Evolutionary conservation across 495 filamentous ascomycete species (phyloP), one percentile per base, ranked within the genome.

Genomic region (Glutinoglossum americanum): DNA sequence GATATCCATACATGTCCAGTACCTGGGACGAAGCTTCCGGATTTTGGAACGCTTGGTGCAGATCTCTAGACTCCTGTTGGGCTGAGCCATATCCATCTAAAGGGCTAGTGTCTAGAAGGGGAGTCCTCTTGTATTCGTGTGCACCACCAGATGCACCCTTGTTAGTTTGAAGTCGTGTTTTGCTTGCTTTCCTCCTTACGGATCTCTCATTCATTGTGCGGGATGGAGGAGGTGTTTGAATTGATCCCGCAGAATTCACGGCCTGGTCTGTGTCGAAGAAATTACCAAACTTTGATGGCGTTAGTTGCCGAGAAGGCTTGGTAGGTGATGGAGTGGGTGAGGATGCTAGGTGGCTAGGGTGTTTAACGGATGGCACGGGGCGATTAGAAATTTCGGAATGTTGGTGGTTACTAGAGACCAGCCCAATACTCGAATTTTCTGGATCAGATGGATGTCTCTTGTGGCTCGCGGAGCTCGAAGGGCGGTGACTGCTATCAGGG

Each of bases 181-280:
- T 67, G 54, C 67, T 66, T 26, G 61, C 68, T 63, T 37, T 57
- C n/a, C 28, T 5, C 64, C 39, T 53, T 27, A 63, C 6, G 77
- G 77, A 35, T 77, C 78, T 64, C 79, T 75, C 49, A 15, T 7
- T 32, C 49, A 53, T 53, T 13, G 49, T 53, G 49, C 49, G 49
- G 35, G 79, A 82, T 0, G 80, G 80, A 44, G 80, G 80, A 15
- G 80, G 80, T 19, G 80, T 84, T 67, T 82, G 79, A 71, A 82
- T 82, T 2, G 77, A 80, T 27, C 74, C 70, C 23, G 74, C 74
- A 10, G 74, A 77, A 30, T 59, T 61, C 59, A 70, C 64, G 11
- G 67, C 67, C 17, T 65, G 68, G 57, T 72, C 68, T 21, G 72
- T 69, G 32, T 61, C 61, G 23, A 62, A 39, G n/a, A 33, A 60